These are phyloP conservation scores for Sugiyamaella boreocaroliniensis DNA, from an alignment of 805 yeast species.

Conservation along the genomic window DNA sequence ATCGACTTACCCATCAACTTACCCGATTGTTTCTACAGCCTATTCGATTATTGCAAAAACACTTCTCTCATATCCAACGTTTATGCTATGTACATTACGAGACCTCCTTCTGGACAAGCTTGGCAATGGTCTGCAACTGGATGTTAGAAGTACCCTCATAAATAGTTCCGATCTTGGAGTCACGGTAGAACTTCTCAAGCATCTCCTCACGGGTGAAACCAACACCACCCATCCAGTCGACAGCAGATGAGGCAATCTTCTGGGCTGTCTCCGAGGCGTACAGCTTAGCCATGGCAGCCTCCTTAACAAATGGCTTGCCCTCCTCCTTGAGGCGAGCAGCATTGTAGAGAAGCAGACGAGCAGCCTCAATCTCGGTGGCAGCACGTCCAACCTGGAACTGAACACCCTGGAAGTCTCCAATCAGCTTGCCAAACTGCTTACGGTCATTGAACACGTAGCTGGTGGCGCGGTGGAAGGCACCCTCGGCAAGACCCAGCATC, in stretches of 20 bases:
- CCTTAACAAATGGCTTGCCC: conserved; percentile 35
- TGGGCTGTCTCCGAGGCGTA: conserved; percentile 38
- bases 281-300: conserved; percentile 42
- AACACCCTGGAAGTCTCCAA: conserved; percentile 42
- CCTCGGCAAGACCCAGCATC: conserved; percentile 40
- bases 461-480: conserved; percentile 38
- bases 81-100: not conserved
- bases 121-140: conserved; percentile 40
- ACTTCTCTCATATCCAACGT: not conserved
- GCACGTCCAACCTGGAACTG: conserved; percentile 41
- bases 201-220: conserved; percentile 40
- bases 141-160: conserved; percentile 42
- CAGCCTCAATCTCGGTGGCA: conserved; percentile 40
- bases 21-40: no score
- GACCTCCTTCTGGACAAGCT: conserved; percentile 31
- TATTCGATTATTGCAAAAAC: not conserved
- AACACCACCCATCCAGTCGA: conserved; percentile 44
- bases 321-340: conserved; percentile 42
- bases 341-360: conserved; percentile 37
- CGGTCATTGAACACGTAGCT: conserved; percentile 35
- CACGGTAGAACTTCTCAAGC: conserved; percentile 39
- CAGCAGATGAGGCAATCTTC: conserved; percentile 35
- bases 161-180: conserved; percentile 40
- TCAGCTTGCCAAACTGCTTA: conserved; percentile 37
- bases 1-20: no score